phyloP scores from a whole-genome alignment of 2,329 filamentous ascomycete species.

The Pseudogymnoascus sp. region DNA sequence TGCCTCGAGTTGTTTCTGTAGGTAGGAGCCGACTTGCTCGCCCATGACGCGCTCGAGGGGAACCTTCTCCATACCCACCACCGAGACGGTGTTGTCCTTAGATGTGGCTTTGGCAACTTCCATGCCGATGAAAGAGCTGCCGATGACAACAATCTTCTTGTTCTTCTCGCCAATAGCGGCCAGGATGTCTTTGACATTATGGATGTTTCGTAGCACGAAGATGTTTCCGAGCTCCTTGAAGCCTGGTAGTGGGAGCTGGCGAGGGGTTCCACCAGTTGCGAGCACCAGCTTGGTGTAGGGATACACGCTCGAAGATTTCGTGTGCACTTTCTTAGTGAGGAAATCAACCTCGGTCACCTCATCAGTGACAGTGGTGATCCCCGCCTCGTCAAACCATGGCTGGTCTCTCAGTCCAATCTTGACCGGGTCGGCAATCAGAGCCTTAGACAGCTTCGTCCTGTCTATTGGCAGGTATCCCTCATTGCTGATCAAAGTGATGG shows the following conservation, averaged over 20 bases:
- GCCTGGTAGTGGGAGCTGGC: slow-evolving; percentile 69
- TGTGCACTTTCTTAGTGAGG: slow-evolving; percentile 63
- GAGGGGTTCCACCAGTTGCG: slow-evolving; percentile 77
- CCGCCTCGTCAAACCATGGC: slow-evolving; percentile 66
- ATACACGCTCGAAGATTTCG: slow-evolving; percentile 63
- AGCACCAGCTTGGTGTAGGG: slow-evolving; percentile 84
- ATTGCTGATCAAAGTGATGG: slow-evolving; percentile 74
- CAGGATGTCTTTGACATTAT: slow-evolving; percentile 71
- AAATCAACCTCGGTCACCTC: slow-evolving; percentile 75
- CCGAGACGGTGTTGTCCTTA: slow-evolving; percentile 75
- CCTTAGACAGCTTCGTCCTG: slow-evolving; percentile 92
- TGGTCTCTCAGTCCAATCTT: slow-evolving; percentile 74
- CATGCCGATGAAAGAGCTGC: slow-evolving; percentile 96
- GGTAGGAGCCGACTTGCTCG: slow-evolving; percentile 69
- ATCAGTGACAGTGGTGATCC: slow-evolving; percentile 52
- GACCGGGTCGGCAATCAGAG: slow-evolving; percentile 70
- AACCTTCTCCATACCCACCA: slow-evolving; percentile 81
- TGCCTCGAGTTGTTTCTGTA: slow-evolving; percentile 73
- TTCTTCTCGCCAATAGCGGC: slow-evolving; percentile 72
- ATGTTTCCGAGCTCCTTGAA: slow-evolving; percentile 84
- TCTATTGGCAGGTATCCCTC: slow-evolving; percentile 88
- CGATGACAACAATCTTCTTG: slow-evolving; percentile 89
- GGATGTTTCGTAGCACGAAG: slow-evolving; percentile 73
- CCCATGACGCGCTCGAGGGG: slow-evolving; percentile 87
- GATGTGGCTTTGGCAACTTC: slow-evolving; percentile 82